Evolutionary conservation across 345 rosid genomes (phyloP).

Genomic region (Murraya paniculata): DNA sequence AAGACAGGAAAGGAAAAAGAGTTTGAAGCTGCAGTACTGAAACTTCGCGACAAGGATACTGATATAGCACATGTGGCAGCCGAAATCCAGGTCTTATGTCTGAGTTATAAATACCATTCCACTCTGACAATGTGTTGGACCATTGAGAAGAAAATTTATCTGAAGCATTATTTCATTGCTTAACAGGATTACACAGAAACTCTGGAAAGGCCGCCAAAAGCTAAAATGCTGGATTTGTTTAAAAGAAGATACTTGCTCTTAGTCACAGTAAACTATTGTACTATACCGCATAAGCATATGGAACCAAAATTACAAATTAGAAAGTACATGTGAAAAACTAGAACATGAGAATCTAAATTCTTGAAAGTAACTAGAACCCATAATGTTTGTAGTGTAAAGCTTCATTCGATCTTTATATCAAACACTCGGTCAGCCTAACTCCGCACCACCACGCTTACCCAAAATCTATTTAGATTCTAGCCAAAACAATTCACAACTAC

Average conservation of each 20-base stretch:
- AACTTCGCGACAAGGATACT: slow-evolving; percentile 76
- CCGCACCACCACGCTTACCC: too few relatives aligned
- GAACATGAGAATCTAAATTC: too few relatives aligned
- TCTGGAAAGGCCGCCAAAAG: slow-evolving; percentile 66
- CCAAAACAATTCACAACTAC: too few relatives aligned
- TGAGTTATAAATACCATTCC: neutral
- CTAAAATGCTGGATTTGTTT: slow-evolving; percentile 63
- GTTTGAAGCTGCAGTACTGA: slow-evolving; percentile 64
- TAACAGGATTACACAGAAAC: slow-evolving; percentile 78
- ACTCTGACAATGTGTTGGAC: neutral
- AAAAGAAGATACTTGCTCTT: slow-evolving; percentile 70
- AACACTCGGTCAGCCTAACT: too few relatives aligned
- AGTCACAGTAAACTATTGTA: slow-evolving; percentile 68
- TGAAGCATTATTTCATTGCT: neutral
- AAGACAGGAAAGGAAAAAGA: slow-evolving; percentile 58
- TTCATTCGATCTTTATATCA: too few relatives aligned
- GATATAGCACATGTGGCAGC: slow-evolving; percentile 68
- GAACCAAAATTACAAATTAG: too few relatives aligned
- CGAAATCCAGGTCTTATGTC: slow-evolving; percentile 63
- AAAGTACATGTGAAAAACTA: too few relatives aligned
- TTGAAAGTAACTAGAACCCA: too few relatives aligned
- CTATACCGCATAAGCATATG: too few relatives aligned
- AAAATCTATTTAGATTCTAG: too few relatives aligned
- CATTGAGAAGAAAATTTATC: neutral
- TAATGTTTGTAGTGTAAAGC: too few relatives aligned